Evolutionary conservation across 1,284 basidiomycete genomes (phyloP), one percentile per base, ranked within the genome.

Genomic region (Austroboletus sp.): DNA sequence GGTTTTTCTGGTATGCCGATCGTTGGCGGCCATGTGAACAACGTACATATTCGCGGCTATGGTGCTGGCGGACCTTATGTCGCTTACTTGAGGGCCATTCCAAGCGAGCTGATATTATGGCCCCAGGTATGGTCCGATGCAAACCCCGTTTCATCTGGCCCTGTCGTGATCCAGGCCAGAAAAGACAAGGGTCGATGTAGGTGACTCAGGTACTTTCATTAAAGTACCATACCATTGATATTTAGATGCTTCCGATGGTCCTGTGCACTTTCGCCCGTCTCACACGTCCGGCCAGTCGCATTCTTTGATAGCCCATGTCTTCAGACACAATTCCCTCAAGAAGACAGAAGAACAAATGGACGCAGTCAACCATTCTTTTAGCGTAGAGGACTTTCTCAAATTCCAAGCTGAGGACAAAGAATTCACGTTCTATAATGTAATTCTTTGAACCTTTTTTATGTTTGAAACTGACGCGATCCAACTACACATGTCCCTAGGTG

Each of bases 81-180:
- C 13, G 51, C 40, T 9, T 9, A 46, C 6, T 43, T 51, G 32
- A 46, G 49, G 39, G 42, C 17, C 15, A 21, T 52, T 1, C 51
- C 51, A 3, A 50, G 43, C 40, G 51, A 53, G 17, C 37, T 53
- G 19, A 45, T 53, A 27, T 21, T 53, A 15, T 53, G 51, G 51
- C 51, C 46, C 0, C 46, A 45, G 5, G 46, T 41, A 12, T 53
- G 51, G 51, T 17, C 29, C 6, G 5, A n/a, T 0, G 32, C 16
- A 6, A 9, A 42, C 0, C 15, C 48, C 21, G 4, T 21, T 25
- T 7, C 3, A 26, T 47, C 51, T 25, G 41, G 51, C 6, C 47
- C 42, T 0, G 34, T 44, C 13, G 43, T 43, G 10, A 53, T 53
- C n/a, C 4, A 21, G 2, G 36, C 11, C 10, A 34, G 39, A 13